A percentile compares a stretch with the other conserved stretches of the same genome.
Evolutionary conservation across 2,329 filamentous ascomycete species (phyloP).

Genomic region (Ampelomyces quisqualis): DNA sequence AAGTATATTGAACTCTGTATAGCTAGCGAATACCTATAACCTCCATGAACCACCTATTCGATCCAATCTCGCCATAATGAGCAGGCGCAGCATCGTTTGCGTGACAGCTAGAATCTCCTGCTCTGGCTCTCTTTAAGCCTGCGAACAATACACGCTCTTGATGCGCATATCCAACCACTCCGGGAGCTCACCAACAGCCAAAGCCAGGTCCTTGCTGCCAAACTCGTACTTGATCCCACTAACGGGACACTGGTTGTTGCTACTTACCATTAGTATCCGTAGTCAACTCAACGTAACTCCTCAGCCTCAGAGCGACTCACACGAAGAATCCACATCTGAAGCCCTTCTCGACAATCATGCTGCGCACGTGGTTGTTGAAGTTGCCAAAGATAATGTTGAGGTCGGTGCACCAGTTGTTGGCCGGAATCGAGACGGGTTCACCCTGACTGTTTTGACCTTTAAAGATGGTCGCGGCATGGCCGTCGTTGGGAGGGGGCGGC

Average conservation of each 20-base stretch:
- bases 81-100: neutral
- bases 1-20: too few species aligned
- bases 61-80: too few species aligned
- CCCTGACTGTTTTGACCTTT: conserved; percentile 8
- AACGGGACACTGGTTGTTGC: conserved; percentile 2
- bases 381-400: conserved; percentile 21
- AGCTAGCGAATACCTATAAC: too few species aligned
- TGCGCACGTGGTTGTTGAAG: conserved; percentile 18
- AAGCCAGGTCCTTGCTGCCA: conserved; percentile 1
- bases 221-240: conserved; percentile 1
- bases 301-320: conserved; percentile 11
- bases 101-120: neutral
- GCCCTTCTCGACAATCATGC: conserved; percentile 15
- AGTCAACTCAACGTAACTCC: too few species aligned
- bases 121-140: neutral
- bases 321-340: conserved; percentile 23
- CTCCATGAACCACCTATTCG: too few species aligned
- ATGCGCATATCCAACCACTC: neutral
- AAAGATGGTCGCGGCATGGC: conserved; percentile 16
- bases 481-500: neutral
- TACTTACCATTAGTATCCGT: conserved; percentile 1
- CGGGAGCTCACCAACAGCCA: conserved; percentile 1
- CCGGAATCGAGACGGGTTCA: conserved; percentile 12
- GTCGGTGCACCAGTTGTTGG: conserved; percentile 14
- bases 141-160: conserved; percentile 1